Evolutionary conservation across 441 rosid species (phyloP).

Genomic region (Pelargonium fulgidum): DNA sequence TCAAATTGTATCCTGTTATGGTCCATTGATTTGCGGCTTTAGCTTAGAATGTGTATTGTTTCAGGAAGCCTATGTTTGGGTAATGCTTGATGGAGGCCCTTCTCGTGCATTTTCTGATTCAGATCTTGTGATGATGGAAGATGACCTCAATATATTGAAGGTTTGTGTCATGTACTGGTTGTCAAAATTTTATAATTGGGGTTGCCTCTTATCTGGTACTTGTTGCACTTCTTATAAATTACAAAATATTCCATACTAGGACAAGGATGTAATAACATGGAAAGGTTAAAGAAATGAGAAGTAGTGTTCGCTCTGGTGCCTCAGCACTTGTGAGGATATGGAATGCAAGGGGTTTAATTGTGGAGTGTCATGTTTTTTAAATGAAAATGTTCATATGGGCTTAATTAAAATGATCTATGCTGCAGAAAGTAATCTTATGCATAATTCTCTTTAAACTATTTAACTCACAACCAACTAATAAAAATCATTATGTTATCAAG

Average conservation of each 20-base stretch:
- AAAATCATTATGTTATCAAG: background rate
- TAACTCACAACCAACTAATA: background rate
- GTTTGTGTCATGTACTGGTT: slow-evolving; percentile 27
- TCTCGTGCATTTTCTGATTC: slow-evolving; percentile 85
- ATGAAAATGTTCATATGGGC: background rate
- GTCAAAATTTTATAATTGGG: background rate
- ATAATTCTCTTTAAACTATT: background rate
- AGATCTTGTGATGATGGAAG: slow-evolving; percentile 73
- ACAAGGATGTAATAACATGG: background rate
- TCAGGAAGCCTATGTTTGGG: slow-evolving; percentile 78
- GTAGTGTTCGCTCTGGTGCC: background rate
- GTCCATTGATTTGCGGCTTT: slow-evolving; percentile 13
- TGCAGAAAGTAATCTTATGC: background rate
- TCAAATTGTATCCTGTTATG: slow-evolving; percentile 9
- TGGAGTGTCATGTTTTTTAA: background rate
- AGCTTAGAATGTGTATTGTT: slow-evolving; percentile 18
- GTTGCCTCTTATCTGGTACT: background rate
- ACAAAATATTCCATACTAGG: background rate
- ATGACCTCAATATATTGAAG: slow-evolving; percentile 70
- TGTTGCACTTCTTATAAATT: background rate
- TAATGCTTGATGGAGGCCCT: slow-evolving; percentile 95
- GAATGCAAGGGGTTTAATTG: background rate
- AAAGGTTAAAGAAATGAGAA: background rate
- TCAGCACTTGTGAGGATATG: background rate
- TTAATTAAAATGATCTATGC: background rate